phyloP scores from a whole-genome alignment of 2,329 filamentous ascomycete species.

The Colletotrichum cuscutae region DNA sequence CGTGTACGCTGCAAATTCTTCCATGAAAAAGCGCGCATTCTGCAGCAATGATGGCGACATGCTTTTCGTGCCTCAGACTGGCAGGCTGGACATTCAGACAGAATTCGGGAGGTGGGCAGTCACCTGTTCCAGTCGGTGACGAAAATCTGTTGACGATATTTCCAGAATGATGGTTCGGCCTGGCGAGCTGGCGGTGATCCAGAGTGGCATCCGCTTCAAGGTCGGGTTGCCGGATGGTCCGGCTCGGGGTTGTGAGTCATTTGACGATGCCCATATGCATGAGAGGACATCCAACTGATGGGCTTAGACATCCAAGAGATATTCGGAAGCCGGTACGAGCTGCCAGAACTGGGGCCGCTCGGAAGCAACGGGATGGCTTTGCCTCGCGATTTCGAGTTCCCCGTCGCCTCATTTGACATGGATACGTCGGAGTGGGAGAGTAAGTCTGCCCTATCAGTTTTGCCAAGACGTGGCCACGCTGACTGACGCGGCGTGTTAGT shows the following conservation, averaged over 20 bases:
- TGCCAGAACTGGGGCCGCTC: constrained; percentile 73
- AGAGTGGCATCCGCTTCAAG: constrained; percentile 70
- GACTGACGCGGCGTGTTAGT: constrained; percentile 43
- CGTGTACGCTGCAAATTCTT: constrained; percentile 57
- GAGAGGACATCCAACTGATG: constrained; percentile 8
- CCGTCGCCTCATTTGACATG: constrained; percentile 62
- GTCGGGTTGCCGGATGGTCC: constrained; percentile 65
- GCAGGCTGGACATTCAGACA: constrained; percentile 72
- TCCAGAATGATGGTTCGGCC: constrained; percentile 62
- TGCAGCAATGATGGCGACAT: constrained; percentile 72
- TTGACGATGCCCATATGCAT: not conserved
- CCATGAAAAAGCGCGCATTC: constrained; percentile 57
- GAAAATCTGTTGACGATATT: not conserved
- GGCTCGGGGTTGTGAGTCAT: constrained; percentile 60
- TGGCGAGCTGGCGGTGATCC: constrained; percentile 73
- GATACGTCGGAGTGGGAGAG: constrained; percentile 39
- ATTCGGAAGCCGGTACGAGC: constrained; percentile 70
- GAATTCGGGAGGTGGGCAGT: constrained; percentile 64
- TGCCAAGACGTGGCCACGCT: not conserved
- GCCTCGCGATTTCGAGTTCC: constrained; percentile 71
- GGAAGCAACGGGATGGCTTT: constrained; percentile 74
- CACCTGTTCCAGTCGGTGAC: constrained; percentile 32
- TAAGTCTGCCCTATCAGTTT: constrained; percentile 12
- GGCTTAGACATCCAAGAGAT: constrained; percentile 66
- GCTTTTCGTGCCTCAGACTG: constrained; percentile 71